Percentiles rank a stretch among this genome's conserved stretches.
These are phyloP conservation scores for Tubosaeta sp. DNA, from an alignment of 768 basidiomycete genomes.

Conservation along the genomic window DNA sequence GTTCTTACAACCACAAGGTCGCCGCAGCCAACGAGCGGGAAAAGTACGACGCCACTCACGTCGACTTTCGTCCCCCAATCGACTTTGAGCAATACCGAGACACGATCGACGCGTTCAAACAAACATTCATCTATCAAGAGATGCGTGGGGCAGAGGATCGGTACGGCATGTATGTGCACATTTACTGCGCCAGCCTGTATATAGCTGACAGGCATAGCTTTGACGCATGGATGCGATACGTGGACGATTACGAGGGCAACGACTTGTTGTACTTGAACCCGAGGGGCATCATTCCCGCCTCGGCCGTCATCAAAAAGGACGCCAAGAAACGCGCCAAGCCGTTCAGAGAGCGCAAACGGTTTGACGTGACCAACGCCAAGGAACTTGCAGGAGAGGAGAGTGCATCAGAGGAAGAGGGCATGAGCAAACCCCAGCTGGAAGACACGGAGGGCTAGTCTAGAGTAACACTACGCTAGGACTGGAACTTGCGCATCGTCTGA, in stretches of 20 bases:
- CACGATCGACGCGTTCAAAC: constrained; percentile 77
- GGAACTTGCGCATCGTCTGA: constrained; percentile 87
- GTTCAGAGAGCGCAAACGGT: constrained; percentile 65
- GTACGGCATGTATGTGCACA: constrained; percentile 60
- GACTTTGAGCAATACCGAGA: constrained; percentile 66
- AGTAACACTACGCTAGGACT: constrained; percentile 43
- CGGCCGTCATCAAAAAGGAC: constrained; percentile 61
- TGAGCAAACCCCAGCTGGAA: constrained; percentile 42
- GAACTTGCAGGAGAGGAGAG: constrained; percentile 33
- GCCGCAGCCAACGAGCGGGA: constrained; percentile 34
- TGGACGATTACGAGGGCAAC: constrained; percentile 71
- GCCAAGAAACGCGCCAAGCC: constrained; percentile 49
- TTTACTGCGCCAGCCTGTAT: background rate
- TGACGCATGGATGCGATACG: constrained; percentile 76
- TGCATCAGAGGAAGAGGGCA: constrained; percentile 40
- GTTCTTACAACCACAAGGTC: constrained; percentile 67
- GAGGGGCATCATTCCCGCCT: constrained; percentile 69
- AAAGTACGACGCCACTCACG: constrained; percentile 48
- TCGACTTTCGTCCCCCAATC: constrained; percentile 67
- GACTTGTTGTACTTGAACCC: constrained; percentile 79
- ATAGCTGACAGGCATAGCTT: constrained; percentile 46
- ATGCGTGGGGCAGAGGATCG: constrained; percentile 84
- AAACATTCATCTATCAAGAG: constrained; percentile 77
- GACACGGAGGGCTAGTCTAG: constrained; percentile 45
- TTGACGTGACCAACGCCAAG: constrained; percentile 52